Percentiles rank a stretch among this genome's conserved stretches.
Conservation (phyloP, 1,284 basidiomycete species). For the Ganoderma boninense region DNA sequence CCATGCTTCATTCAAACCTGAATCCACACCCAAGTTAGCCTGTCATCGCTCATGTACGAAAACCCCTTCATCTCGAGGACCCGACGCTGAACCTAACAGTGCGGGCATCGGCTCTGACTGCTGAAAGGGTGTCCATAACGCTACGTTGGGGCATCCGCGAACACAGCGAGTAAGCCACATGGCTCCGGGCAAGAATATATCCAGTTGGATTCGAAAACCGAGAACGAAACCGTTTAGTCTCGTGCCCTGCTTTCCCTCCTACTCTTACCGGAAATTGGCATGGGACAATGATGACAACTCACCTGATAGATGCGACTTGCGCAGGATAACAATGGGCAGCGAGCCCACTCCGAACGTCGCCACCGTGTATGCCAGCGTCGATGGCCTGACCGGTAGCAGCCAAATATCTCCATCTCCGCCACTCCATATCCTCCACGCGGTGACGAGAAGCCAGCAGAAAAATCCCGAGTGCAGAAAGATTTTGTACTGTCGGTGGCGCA, state of each 20-base stretch:
- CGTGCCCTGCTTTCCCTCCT: neutral
- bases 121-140: no score
- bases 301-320: constrained; percentile 66
- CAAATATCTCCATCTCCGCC: constrained; percentile 45
- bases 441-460: constrained; percentile 55
- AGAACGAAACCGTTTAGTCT: no score
- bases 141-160: no score
- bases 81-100: no score
- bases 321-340: constrained; percentile 60
- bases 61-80: no score
- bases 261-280: neutral
- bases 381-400: constrained; percentile 49
- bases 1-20: no score
- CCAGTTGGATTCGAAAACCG: no score
- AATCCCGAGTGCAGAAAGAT: constrained; percentile 60
- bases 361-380: constrained; percentile 43
- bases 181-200: no score
- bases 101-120: no score
- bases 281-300: constrained; percentile 35
- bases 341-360: constrained; percentile 49
- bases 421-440: constrained; percentile 47
- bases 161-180: no score
- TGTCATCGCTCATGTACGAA: no score
- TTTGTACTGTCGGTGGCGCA: constrained; percentile 60
- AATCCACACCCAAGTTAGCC: no score